Percentiles rank a stretch among this genome's conserved stretches.
phyloP scores from a whole-genome alignment of 768 basidiomycete genomes.

The Russula brevipes region DNA sequence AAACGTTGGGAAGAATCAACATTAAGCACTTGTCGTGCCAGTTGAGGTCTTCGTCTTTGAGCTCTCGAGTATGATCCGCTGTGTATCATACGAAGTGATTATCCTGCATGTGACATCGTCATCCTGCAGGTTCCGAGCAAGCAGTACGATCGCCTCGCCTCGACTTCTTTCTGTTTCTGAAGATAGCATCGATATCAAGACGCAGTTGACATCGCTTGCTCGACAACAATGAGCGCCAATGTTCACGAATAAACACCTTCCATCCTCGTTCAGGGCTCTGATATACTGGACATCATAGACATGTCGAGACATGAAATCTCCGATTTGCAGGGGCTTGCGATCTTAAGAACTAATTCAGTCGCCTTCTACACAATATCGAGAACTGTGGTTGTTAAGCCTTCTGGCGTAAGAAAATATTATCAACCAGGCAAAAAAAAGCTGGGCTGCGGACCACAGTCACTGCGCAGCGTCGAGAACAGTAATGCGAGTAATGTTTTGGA shows the following conservation, averaged over 20 bases:
- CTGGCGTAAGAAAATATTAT: too few species aligned
- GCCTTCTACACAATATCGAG: too few species aligned
- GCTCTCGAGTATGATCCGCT: constrained; percentile 56
- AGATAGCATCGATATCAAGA: neutral
- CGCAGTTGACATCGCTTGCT: neutral
- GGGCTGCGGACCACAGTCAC: too few species aligned
- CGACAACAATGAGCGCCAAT: neutral
- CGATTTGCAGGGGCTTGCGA: constrained; percentile 80
- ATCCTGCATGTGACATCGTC: constrained; percentile 50
- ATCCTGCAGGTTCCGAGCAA: constrained; percentile 54
- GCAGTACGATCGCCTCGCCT: constrained; percentile 43
- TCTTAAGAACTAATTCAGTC: constrained; percentile 41
- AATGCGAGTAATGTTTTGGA: too few species aligned
- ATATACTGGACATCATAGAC: constrained; percentile 52
- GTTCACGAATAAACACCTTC: constrained; percentile 10
- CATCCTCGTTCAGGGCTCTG: constrained; percentile 28
- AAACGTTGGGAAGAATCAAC: constrained; percentile 78
- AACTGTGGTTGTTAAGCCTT: too few species aligned
- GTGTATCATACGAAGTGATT: constrained; percentile 79
- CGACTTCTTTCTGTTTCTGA: constrained; percentile 59
- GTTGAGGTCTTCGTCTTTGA: constrained; percentile 45
- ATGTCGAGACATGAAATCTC: constrained; percentile 59
- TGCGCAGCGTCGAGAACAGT: too few species aligned
- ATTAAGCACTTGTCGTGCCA: constrained; percentile 73
- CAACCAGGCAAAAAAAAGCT: too few species aligned